Percentiles rank a stretch among this genome's conserved stretches.
phyloP scores from a whole-genome alignment of 2,329 filamentous ascomycete species.

The Xylaria polymorpha region DNA sequence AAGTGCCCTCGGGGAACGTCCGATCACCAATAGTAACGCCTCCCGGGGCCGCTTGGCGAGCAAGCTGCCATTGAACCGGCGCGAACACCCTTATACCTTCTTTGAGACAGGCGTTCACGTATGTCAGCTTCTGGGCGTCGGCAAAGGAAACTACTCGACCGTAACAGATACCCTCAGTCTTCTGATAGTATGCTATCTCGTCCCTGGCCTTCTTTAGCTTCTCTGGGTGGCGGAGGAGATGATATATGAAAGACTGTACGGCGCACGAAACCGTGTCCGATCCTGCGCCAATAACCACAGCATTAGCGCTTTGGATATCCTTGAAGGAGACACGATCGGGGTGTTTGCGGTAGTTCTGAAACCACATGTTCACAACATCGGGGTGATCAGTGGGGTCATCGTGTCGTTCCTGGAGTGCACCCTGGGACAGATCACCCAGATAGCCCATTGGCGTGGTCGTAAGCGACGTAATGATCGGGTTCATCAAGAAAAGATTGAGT shows the following conservation, averaged over 20 bases:
- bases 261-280: conserved; percentile 34
- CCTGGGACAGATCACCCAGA: conserved; percentile 22
- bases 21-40: conserved; percentile 40
- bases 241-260: conserved; percentile 32
- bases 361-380: conserved; percentile 39
- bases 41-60: conserved; percentile 33
- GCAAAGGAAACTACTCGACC: conserved; percentile 32
- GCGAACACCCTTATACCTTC: conserved; percentile 44
- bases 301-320: conserved; percentile 42
- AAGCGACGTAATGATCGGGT: conserved; percentile 32
- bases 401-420: conserved; percentile 27
- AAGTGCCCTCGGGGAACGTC: conserved; percentile 41
- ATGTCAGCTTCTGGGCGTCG: conserved; percentile 42
- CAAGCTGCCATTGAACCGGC: conserved; percentile 25
- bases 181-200: conserved; percentile 34
- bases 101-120: conserved; percentile 46
- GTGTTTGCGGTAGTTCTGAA: conserved; percentile 33
- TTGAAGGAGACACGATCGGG: conserved; percentile 39
- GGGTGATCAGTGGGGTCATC: conserved; percentile 35
- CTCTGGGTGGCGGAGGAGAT: conserved; percentile 29
- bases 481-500: conserved; percentile 36
- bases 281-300: conserved; percentile 23
- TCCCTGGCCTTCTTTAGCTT: conserved; percentile 23
- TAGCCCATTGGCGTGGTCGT: conserved; percentile 20
- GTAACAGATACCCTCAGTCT: conserved; percentile 23